Evolutionary conservation across 2,329 filamentous ascomycete genomes (phyloP).

Genomic region (Hirsutella minnesotensis): DNA sequence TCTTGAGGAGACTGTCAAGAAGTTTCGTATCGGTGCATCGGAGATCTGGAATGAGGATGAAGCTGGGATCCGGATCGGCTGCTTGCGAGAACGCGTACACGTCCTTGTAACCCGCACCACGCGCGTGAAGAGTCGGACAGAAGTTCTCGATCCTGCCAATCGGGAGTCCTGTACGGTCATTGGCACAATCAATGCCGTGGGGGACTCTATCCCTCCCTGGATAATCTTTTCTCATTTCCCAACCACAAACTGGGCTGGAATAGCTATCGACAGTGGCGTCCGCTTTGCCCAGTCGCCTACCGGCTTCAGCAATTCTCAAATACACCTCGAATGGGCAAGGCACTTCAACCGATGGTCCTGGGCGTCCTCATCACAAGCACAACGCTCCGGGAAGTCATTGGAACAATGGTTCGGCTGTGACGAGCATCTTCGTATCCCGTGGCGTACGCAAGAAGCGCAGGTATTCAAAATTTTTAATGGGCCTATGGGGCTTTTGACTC

Average conservation of each 20-base stretch:
- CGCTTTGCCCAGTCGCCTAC: not conserved
- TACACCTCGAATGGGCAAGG: not conserved
- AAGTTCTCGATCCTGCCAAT: not conserved
- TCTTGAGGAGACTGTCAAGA: not conserved
- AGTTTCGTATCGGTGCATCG: not conserved
- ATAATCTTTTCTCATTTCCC: not conserved
- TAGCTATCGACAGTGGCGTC: not conserved
- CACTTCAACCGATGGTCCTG: not conserved
- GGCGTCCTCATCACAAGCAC: no score
- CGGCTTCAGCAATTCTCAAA: not conserved
- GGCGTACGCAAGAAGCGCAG: no score
- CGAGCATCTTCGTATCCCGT: no score
- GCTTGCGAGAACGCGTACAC: not conserved
- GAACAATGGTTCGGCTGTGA: no score
- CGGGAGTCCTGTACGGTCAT: not conserved
- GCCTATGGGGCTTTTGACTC: no score
- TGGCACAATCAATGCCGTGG: not conserved
- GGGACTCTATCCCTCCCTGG: not conserved
- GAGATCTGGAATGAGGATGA: not conserved
- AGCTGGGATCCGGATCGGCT: not conserved
- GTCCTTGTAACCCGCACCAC: not conserved
- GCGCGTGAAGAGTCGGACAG: not conserved
- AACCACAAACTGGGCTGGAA: not conserved
- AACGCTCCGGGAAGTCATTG: no score
- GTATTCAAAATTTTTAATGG: no score